Conservation (phyloP, 345 rosid genomes). For the Moricandia moricandioides region DNA sequence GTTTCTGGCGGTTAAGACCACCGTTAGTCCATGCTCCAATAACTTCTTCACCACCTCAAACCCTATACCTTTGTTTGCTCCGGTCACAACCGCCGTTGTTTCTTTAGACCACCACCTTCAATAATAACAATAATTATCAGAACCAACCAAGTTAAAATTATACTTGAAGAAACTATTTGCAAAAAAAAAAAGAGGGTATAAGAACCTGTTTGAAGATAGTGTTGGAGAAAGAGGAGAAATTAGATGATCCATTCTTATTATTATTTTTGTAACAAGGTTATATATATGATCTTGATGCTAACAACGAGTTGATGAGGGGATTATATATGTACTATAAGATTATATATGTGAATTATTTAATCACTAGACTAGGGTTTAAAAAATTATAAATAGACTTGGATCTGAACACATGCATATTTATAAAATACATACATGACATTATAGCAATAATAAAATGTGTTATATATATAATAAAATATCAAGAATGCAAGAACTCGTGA, state of each 20-base stretch:
- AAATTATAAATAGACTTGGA: conserved; percentile 15
- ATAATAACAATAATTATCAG: neutral
- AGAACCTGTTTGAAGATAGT: conserved; percentile 15
- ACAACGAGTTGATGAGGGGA: neutral
- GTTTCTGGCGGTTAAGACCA: conserved; percentile 72
- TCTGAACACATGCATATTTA: conserved; percentile 11
- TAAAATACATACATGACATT: neutral
- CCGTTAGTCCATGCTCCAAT: conserved; percentile 61
- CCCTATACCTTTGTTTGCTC: conserved; percentile 89
- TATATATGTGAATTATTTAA: conserved; percentile 1
- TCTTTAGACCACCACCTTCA: conserved; percentile 75
- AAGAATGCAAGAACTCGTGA: conserved; percentile 14
- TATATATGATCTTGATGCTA: conserved; percentile 12
- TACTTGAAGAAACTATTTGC: neutral
- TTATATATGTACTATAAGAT: neutral
- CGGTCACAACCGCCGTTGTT: conserved; percentile 74
- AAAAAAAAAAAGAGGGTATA: neutral
- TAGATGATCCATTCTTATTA: conserved; percentile 19
- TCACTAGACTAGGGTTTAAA: neutral
- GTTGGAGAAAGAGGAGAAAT: conserved; percentile 5
- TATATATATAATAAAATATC: neutral
- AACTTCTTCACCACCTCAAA: conserved; percentile 66
- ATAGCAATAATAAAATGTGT: neutral
- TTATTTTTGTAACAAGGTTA: neutral
- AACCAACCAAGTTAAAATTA: neutral